Evolutionary conservation across 139 green algal species (phyloP).

Genomic region (Dunaliella sp.): DNA sequence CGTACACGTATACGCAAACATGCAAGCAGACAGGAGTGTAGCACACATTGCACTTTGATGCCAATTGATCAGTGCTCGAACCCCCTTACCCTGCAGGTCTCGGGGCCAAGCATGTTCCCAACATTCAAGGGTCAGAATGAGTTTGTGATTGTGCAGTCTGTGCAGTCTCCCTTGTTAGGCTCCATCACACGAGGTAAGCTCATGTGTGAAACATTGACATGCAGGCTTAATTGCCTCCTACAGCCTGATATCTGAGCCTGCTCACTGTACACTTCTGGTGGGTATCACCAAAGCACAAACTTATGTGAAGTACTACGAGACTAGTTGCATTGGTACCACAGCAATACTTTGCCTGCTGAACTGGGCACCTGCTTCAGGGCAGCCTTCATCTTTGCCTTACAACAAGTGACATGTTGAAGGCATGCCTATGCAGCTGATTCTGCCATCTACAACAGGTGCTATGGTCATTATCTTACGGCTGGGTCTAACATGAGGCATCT

Average conservation of each 20-base stretch:
- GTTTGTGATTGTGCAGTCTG: constrained; percentile 41
- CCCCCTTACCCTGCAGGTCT: too few relatives aligned
- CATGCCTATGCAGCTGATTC: neutral
- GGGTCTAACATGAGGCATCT: neutral
- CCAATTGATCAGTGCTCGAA: too few relatives aligned
- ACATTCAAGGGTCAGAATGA: constrained; percentile 47
- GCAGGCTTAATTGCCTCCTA: too few relatives aligned
- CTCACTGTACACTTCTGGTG: too few relatives aligned
- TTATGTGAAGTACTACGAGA: too few relatives aligned
- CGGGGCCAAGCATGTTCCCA: constrained; percentile 53
- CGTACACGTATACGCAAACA: neutral
- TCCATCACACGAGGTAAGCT: constrained; percentile 27
- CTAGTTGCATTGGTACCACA: too few relatives aligned
- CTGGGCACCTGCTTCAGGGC: too few relatives aligned
- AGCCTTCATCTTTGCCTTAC: neutral
- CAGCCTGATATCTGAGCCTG: too few relatives aligned
- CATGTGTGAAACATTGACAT: too few relatives aligned
- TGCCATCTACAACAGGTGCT: neutral
- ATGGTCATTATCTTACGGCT: neutral
- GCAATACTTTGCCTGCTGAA: too few relatives aligned
- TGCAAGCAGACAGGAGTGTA: neutral
- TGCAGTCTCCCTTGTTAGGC: constrained; percentile 33
- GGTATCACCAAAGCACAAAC: too few relatives aligned
- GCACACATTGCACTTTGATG: too few relatives aligned
- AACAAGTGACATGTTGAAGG: neutral